phyloP scores from a whole-genome alignment of 2,329 filamentous ascomycete genomes.

The Blumeria graminis region DNA sequence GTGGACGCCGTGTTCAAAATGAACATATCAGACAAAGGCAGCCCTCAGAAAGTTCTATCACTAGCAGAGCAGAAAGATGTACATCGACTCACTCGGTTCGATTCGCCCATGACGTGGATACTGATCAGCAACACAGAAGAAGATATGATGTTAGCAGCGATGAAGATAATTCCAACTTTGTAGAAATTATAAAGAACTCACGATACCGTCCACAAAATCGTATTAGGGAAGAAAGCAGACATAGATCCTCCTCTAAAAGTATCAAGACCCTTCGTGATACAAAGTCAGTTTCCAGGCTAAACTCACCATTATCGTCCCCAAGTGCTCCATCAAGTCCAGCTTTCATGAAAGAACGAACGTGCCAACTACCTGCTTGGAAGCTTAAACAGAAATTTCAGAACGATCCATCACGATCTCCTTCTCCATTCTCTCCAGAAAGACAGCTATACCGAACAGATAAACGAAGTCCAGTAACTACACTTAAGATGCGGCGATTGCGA shows the following conservation, averaged over 20 bases:
- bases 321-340: conserved; percentile 11
- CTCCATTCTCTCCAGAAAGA: conserved; percentile 8
- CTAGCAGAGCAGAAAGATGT: background rate
- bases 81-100: background rate
- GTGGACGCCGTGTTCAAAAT: too few relatives aligned
- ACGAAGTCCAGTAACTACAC: conserved; percentile 9
- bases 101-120: background rate
- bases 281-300: conserved; percentile 5
- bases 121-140: background rate
- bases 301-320: conserved; percentile 13
- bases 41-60: background rate
- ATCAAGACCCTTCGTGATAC: conserved; percentile 8
- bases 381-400: conserved; percentile 2
- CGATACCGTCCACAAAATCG: too few relatives aligned
- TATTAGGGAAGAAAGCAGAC: conserved; percentile 3
- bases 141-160: too few relatives aligned
- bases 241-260: conserved; percentile 10
- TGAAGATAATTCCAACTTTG: too few relatives aligned
- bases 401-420: conserved; percentile 8
- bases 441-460: conserved; percentile 7
- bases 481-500: conserved; percentile 6
- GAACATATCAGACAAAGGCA: too few relatives aligned
- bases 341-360: conserved; percentile 8
- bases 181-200: too few relatives aligned
- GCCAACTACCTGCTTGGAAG: conserved; percentile 11